These are phyloP conservation scores for Saccharomycopsis fodiens DNA, from an alignment of 805 yeast genomes.

Conservation along the genomic window DNA sequence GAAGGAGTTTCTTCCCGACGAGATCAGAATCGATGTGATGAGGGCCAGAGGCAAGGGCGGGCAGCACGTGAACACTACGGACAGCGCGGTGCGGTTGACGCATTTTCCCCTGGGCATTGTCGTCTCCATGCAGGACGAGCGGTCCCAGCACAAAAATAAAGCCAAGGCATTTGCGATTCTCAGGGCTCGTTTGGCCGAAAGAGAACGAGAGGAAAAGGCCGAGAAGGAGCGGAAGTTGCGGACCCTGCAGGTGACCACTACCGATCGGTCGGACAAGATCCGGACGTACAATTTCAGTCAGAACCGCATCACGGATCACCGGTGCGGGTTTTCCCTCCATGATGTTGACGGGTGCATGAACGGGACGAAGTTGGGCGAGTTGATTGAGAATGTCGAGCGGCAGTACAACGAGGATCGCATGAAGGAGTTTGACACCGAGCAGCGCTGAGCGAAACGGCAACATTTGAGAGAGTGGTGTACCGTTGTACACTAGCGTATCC, in stretches of 20 bases:
- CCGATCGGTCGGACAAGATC: conserved; percentile 88
- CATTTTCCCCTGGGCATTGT: conserved; percentile 88
- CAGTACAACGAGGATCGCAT: conserved; percentile 40
- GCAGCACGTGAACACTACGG: conserved; percentile 96
- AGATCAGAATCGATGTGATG: conserved; percentile 92
- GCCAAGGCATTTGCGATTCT: conserved; percentile 84
- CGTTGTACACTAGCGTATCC: no score
- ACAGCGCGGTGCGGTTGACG: conserved; percentile 89
- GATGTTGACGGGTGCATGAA: conserved; percentile 62
- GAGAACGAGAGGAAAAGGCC: conserved; percentile 57
- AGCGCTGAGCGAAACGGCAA: no score
- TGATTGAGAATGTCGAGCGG: conserved; percentile 45
- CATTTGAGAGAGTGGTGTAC: no score
- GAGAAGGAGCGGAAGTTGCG: conserved; percentile 60
- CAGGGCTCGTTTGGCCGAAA: conserved; percentile 77
- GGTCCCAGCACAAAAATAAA: conserved; percentile 91
- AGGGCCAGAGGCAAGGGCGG: conserved; percentile 97
- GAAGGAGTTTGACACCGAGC: conserved; percentile 22
- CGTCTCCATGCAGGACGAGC: conserved; percentile 87
- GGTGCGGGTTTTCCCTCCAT: conserved; percentile 75
- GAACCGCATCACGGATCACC: conserved; percentile 87
- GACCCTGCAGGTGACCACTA: conserved; percentile 76
- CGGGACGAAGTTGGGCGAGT: conserved; percentile 50
- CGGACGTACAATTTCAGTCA: conserved; percentile 92
- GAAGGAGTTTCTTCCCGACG: conserved; percentile 74